phyloP scores from a whole-genome alignment of 108 stramenopile species.

The Epipyxis sp. region DNA sequence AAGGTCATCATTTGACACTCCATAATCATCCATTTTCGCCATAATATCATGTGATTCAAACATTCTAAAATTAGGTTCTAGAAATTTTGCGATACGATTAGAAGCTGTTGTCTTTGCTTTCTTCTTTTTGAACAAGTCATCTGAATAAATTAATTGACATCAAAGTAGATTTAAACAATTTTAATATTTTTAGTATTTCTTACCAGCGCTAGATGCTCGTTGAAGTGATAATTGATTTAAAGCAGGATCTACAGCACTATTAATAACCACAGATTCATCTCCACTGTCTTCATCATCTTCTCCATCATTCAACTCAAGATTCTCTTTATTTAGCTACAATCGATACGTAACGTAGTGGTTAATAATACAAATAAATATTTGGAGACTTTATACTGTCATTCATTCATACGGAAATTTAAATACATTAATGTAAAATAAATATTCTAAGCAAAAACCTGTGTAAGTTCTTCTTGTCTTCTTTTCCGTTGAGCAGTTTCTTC shows the following conservation, averaged over 20 bases:
- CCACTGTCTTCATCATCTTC: conserved; percentile 22
- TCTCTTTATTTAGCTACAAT: too few species aligned
- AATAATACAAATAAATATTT: too few species aligned
- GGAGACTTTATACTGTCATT: background rate
- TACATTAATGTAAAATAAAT: conserved; percentile 1
- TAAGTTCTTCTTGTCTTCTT: background rate
- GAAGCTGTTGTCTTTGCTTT: background rate
- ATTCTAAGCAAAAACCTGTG: background rate
- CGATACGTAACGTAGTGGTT: too few species aligned
- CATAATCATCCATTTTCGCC: conserved; percentile 26
- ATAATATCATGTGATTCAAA: background rate
- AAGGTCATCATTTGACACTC: conserved; percentile 11
- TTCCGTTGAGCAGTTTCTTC: conserved; percentile 13
- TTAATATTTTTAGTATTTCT: too few species aligned
- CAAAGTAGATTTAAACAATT: too few species aligned
- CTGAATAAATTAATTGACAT: too few species aligned
- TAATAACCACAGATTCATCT: background rate
- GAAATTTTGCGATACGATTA: background rate
- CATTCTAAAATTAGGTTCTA: conserved; percentile 8
- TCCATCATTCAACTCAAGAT: background rate
- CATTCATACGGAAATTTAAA: background rate
- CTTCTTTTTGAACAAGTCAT: too few species aligned
- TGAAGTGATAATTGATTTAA: too few species aligned
- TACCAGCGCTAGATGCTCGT: too few species aligned
- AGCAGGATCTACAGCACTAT: background rate